Percentiles rank a stretch among this genome's conserved stretches.
These are phyloP conservation scores for Stephania japonica DNA, from an alignment of 164 flowering plant species.

Conservation along the genomic window DNA sequence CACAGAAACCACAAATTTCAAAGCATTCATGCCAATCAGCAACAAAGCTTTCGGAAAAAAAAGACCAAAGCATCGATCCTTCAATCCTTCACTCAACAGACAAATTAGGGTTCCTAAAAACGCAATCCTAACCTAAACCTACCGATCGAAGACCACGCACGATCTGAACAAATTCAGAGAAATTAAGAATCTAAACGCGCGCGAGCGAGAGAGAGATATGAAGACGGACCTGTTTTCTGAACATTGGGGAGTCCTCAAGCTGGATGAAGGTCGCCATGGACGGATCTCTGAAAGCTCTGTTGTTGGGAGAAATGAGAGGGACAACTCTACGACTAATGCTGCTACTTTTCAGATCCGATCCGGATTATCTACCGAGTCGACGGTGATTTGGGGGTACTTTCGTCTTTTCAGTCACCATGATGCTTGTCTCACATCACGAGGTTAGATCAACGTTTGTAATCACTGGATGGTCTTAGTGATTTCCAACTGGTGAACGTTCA, in stretches of 20 bases:
- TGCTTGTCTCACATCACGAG: too few relatives aligned
- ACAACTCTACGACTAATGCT: background rate
- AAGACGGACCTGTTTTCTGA: slow-evolving; percentile 8
- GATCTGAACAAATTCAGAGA: background rate
- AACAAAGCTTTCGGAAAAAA: background rate
- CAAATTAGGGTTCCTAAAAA: background rate
- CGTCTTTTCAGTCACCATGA: background rate
- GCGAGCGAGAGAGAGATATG: background rate
- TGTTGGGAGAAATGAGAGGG: background rate
- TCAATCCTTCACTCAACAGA: background rate
- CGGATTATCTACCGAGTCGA: background rate
- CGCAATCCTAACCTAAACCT: background rate
- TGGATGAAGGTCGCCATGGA: slow-evolving; percentile 8
- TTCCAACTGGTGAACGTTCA: too few relatives aligned
- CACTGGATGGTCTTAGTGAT: too few relatives aligned
- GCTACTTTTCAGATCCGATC: background rate
- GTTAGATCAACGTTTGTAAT: too few relatives aligned
- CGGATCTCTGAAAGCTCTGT: background rate
- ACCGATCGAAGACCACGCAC: background rate
- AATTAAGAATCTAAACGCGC: background rate
- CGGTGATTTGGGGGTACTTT: background rate
- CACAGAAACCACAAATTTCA: background rate
- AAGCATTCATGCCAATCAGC: background rate
- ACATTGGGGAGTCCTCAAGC: slow-evolving; percentile 14
- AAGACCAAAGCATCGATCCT: background rate